Conservation (phyloP, 2,329 filamentous ascomycete genomes). For the Monosporascus sp. region DNA sequence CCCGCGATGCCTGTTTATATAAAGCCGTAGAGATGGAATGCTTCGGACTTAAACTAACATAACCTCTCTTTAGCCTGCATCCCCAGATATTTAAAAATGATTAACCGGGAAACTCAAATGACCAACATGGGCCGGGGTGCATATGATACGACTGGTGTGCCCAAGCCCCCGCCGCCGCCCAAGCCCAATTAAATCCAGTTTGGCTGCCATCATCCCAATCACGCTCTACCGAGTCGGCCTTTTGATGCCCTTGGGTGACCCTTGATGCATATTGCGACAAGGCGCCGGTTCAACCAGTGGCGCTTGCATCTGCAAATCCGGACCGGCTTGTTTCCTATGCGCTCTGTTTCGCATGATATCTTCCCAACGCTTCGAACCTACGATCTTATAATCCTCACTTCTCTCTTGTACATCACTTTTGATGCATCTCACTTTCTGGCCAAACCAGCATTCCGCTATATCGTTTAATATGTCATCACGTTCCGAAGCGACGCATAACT, state of each 20-base stretch:
- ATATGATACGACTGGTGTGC: conserved; percentile 30
- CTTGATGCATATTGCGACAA: no score
- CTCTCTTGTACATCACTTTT: conserved; percentile 27
- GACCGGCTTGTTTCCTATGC: not conserved
- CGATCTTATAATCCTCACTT: conserved; percentile 17
- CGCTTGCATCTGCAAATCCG: no score
- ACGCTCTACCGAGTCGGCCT: no score
- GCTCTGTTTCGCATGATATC: not conserved
- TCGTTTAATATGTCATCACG: conserved; percentile 23
- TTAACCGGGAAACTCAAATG: conserved; percentile 23
- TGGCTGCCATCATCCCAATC: not conserved
- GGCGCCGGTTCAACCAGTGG: no score
- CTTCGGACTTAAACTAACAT: conserved; percentile 1
- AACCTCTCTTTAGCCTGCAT: conserved; percentile 12
- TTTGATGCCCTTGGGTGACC: no score
- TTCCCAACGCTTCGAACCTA: conserved; percentile 1
- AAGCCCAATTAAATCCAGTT: conserved; percentile 25
- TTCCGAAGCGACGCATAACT: conserved; percentile 7
- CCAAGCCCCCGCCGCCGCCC: conserved; percentile 28
- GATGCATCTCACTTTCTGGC: conserved; percentile 14
- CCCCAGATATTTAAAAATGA: conserved; percentile 18
- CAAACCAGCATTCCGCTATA: conserved; percentile 20
- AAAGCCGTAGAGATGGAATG: conserved; percentile 4
- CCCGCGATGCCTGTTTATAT: conserved; percentile 4
- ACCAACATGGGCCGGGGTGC: conserved; percentile 31